These are phyloP conservation scores for Macrotyloma uniflorum DNA, from an alignment of 306 rosid genomes.

Conservation along the genomic window DNA sequence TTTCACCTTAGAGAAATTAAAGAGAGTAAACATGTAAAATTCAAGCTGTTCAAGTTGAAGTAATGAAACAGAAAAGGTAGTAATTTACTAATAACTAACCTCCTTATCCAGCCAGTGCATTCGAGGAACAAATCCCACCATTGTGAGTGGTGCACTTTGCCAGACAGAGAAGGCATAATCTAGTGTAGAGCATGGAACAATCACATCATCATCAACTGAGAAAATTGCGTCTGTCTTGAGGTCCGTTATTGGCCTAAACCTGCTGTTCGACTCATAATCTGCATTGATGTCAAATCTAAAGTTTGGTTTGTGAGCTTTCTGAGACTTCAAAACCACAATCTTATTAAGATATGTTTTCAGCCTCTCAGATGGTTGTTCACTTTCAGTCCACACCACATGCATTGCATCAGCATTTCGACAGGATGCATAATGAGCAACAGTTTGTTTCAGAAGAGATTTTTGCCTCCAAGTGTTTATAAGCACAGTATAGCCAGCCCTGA, in stretches of 20 bases:
- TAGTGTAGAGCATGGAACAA: conserved; percentile 55
- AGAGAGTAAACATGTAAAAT: neutral
- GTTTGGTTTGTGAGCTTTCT: conserved; percentile 37
- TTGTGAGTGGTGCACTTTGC: conserved; percentile 52
- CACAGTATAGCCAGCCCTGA: conserved; percentile 62
- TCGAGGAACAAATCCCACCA: conserved; percentile 74
- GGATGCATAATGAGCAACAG: conserved; percentile 56
- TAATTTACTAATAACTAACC: conserved; percentile 42
- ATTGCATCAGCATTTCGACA: conserved; percentile 46
- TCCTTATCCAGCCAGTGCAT: conserved; percentile 61
- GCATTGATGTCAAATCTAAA: conserved; percentile 44
- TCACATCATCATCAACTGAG: conserved; percentile 65
- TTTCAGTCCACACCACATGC: conserved; percentile 55
- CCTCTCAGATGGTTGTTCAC: conserved; percentile 44
- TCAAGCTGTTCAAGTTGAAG: conserved; percentile 21
- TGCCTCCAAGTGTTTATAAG: conserved; percentile 62
- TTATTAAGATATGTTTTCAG: conserved; percentile 50
- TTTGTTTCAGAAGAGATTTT: conserved; percentile 52
- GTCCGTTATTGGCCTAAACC: conserved; percentile 50
- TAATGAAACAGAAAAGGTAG: neutral
- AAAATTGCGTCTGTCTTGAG: conserved; percentile 49
- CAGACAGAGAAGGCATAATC: conserved; percentile 66
- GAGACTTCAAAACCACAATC: conserved; percentile 43
- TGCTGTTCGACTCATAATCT: conserved; percentile 44
- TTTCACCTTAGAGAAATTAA: conserved; percentile 6